Conservation (phyloP, 441 rosid genomes). For the Manihot esculenta region DNA sequence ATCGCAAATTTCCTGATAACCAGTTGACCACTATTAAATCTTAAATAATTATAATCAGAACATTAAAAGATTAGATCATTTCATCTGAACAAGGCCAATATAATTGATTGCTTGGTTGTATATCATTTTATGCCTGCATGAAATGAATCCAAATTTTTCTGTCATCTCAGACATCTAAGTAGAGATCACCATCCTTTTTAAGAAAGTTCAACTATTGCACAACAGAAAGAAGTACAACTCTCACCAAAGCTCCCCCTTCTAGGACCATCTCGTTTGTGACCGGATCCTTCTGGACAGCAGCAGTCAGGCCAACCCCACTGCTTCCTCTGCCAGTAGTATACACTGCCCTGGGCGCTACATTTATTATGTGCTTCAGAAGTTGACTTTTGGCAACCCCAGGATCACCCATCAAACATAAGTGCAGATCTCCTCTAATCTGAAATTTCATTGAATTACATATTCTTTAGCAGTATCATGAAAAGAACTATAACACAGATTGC, state of each 20-base stretch:
- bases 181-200: background rate
- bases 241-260: slow-evolving; percentile 99
- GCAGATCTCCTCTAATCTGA: slow-evolving; percentile 98
- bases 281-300: slow-evolving; percentile 97
- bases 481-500: background rate
- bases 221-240: slow-evolving; percentile 27
- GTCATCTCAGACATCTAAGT: background rate
- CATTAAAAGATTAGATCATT: background rate
- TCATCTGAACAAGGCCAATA: background rate
- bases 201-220: slow-evolving; percentile 1
- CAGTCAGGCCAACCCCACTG: slow-evolving; percentile 99
- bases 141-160: slow-evolving; percentile 1
- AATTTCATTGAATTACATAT: slow-evolving; percentile 17
- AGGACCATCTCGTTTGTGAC: slow-evolving; percentile 98
- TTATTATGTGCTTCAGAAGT: slow-evolving; percentile 98
- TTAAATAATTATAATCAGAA: background rate
- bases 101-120: background rate
- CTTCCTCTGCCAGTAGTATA: slow-evolving; percentile 99
- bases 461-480: too few relatives aligned
- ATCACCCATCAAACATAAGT: slow-evolving; percentile 99
- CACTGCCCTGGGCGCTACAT: slow-evolving; percentile 96
- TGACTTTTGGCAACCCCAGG: slow-evolving; percentile 99
- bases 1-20: background rate
- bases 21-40: background rate
- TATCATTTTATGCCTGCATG: slow-evolving; percentile 2